Base-by-base conservation (phyloP, 176 grass and related monocot species). In the Oryza australiensis region DNA sequence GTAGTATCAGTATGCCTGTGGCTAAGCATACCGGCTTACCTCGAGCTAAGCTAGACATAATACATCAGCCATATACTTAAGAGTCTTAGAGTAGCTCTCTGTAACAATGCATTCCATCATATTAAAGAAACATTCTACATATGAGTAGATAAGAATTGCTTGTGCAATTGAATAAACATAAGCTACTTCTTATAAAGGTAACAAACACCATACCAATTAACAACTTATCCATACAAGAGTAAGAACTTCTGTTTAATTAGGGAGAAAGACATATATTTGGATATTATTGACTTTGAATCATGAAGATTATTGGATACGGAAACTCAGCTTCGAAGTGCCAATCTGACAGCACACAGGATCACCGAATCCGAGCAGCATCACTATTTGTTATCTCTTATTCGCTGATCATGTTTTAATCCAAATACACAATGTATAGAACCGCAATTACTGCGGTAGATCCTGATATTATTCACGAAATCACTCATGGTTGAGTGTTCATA, bases 81-180 rank as follows among this genome's bases (percentile, higher is more conserved):
- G 35, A 37, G 35, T 37, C 7, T 37, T 8, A 37, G 35, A 37
- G 35, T 37, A 37, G 7, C 35, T 37, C 34, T 35, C 35, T 37
- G 35, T 37, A 37, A 55, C 27, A 35, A 18, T 66, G 20, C 73
- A 35, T 28, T 30, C 26, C n/a, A 55, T 55, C 51, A 9, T 55
- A 55, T 20, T 55, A n/a, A 53, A n/a, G 51, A 22, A 22, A 20
- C 20, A n/a, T 8, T 79, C 18, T 38, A 62, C 65, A 82, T 12
- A 11, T 27, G 57, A 46, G 73, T 76, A 70, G 55, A 76, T 27
- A 3, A 63, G 1, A 18, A 68, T 80, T n/a, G 4, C 22, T 40
- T 74, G 43, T 38, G 48, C 16, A 80, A 65, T 48, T 51, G 29
- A 84, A 75, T 23, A 79, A 80, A 32, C 37, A 73, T 62, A 81